phyloP scores from a whole-genome alignment of 768 basidiomycete species.

The Pleurotus sapidus region DNA sequence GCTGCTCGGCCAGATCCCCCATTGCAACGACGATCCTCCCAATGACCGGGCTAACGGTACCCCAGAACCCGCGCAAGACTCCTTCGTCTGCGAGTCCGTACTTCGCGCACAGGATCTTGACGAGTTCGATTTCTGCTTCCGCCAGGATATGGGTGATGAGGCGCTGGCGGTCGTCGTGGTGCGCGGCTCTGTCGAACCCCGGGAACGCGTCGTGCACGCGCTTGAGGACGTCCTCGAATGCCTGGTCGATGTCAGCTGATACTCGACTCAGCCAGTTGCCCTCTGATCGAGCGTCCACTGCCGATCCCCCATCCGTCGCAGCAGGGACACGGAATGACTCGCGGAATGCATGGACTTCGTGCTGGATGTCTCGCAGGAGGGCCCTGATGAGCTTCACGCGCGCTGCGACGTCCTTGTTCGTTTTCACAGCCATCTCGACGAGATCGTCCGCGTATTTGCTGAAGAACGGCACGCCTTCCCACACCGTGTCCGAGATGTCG shows the following conservation, averaged over 20 bases:
- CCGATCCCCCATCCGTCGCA: neutral
- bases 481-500: neutral
- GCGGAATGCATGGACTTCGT: neutral
- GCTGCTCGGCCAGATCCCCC: conserved; percentile 32
- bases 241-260: conserved; percentile 12
- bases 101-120: conserved; percentile 14
- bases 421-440: neutral
- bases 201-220: conserved; percentile 26
- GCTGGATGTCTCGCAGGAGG: neutral
- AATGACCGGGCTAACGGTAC: conserved; percentile 19
- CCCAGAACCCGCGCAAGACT: conserved; percentile 17
- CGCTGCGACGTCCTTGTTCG: neutral
- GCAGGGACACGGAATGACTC: too few species aligned
- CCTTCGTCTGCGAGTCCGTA: conserved; percentile 22
- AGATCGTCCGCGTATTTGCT: neutral
- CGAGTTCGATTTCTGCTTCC: conserved; percentile 21
- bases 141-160: conserved; percentile 19
- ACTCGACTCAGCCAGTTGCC: conserved; percentile 5
- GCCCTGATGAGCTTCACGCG: neutral
- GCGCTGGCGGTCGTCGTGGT: conserved; percentile 21
- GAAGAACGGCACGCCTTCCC: neutral
- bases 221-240: conserved; percentile 17
- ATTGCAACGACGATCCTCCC: conserved; percentile 19
- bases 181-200: conserved; percentile 25
- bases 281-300: neutral